phyloP scores from a whole-genome alignment of 768 basidiomycete species.

The Amanita molliuscula region DNA sequence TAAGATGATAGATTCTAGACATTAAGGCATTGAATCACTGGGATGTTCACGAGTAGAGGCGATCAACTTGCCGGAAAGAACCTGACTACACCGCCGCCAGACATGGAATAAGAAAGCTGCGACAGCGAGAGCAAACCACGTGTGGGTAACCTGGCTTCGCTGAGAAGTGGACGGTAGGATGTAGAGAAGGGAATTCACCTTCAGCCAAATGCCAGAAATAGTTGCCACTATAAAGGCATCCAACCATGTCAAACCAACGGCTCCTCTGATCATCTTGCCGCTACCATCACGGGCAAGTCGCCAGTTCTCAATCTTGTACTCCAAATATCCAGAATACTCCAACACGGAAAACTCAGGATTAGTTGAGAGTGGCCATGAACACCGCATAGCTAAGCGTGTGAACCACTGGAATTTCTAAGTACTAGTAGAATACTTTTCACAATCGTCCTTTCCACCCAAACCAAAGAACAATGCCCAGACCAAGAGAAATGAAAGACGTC shows the following conservation, averaged over 20 bases:
- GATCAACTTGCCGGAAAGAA: conserved; percentile 2
- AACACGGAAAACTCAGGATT: conserved; percentile 44
- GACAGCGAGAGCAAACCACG: neutral
- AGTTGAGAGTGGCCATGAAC: conserved; percentile 19
- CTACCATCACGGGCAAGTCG: conserved; percentile 32
- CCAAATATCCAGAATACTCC: conserved; percentile 35
- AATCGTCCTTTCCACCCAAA: conserved; percentile 43
- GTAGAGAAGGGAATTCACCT: conserved; percentile 9
- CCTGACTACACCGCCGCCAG: conserved; percentile 3
- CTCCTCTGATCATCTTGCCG: conserved; percentile 19
- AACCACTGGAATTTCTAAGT: neutral
- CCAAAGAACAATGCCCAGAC: conserved; percentile 44
- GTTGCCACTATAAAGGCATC: conserved; percentile 24
- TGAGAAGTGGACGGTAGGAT: neutral
- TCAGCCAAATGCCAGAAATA: conserved; percentile 23
- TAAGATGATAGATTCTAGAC: conserved; percentile 57
- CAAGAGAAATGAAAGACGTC: conserved; percentile 33
- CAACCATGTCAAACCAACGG: conserved; percentile 22
- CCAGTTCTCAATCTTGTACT: conserved; percentile 54
- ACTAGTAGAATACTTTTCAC: neutral
- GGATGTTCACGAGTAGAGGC: conserved; percentile 6
- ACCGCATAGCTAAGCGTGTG: conserved; percentile 11
- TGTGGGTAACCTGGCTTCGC: neutral
- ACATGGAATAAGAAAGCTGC: neutral
- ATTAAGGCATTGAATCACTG: neutral